A percentile compares a stretch with the other conserved stretches of the same genome.
These are phyloP conservation scores for Avena sativa DNA, from an alignment of 176 grass and related monocot species.

Conservation along the genomic window DNA sequence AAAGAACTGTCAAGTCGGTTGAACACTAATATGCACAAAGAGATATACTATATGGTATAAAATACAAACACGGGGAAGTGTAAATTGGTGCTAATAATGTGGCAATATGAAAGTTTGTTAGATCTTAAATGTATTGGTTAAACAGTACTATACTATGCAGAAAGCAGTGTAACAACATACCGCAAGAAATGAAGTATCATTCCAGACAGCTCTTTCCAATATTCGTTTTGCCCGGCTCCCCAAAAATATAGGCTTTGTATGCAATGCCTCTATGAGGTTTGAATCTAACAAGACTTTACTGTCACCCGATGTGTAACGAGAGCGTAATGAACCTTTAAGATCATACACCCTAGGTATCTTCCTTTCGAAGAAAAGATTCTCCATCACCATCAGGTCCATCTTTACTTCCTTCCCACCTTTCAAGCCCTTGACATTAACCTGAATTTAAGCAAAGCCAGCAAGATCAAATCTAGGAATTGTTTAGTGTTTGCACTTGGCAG, in stretches of 20 bases:
- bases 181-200: slow-evolving; percentile 96
- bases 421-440: slow-evolving; percentile 78
- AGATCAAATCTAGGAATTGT: slow-evolving; percentile 28
- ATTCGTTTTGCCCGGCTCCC: slow-evolving; percentile 80
- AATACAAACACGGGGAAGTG: background rate
- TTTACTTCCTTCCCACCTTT: slow-evolving; percentile 81
- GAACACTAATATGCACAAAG: background rate
- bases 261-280: slow-evolving; percentile 85
- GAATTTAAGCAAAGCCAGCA: slow-evolving; percentile 41
- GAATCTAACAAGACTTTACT: slow-evolving; percentile 91
- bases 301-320: slow-evolving; percentile 72
- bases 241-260: slow-evolving; percentile 90
- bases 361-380: slow-evolving; percentile 93
- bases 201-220: slow-evolving; percentile 93
- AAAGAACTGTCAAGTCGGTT: slow-evolving; percentile 20
- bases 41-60: background rate
- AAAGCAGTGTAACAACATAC: slow-evolving; percentile 53
- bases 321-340: slow-evolving; percentile 92
- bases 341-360: slow-evolving; percentile 95
- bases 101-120: background rate
- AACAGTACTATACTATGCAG: background rate
- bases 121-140: slow-evolving; percentile 21
- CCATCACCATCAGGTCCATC: slow-evolving; percentile 98
- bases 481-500: background rate
- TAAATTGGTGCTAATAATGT: slow-evolving; percentile 21